Percentiles rank a stretch among this genome's conserved stretches.
These are phyloP conservation scores for Fusarium fracticaudum DNA, from an alignment of 2,329 filamentous ascomycete genomes.

Conservation along the genomic window DNA sequence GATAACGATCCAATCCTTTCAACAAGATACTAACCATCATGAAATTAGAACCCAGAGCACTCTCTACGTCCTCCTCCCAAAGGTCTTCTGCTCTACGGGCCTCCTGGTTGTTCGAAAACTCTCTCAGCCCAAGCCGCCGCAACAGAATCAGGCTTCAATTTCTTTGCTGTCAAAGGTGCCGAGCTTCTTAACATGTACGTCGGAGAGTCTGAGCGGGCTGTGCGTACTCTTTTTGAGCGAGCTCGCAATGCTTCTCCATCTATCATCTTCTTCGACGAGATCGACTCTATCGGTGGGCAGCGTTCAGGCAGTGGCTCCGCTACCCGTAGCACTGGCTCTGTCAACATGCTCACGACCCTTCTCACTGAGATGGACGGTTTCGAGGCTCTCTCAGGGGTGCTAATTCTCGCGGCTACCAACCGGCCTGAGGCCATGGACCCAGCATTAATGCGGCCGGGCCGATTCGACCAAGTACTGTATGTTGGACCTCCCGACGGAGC, in stretches of 20 bases:
- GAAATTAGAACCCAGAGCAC: conserved; percentile 44
- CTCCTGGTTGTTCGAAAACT: conserved; percentile 94
- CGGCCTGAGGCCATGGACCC: conserved; percentile 86
- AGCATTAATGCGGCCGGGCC: conserved; percentile 84
- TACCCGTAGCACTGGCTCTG: conserved; percentile 55
- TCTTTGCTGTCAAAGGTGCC: conserved; percentile 92
- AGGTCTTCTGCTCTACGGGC: conserved; percentile 88
- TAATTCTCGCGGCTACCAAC: conserved; percentile 92
- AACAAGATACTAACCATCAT: conserved; percentile 8
- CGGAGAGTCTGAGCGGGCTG: conserved; percentile 87
- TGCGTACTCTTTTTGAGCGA: conserved; percentile 86
- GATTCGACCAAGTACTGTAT: conserved; percentile 87
- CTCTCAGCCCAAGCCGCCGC: conserved; percentile 90
- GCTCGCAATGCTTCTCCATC: conserved; percentile 86
- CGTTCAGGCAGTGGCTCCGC: conserved; percentile 55
- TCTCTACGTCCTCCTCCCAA: conserved; percentile 71
- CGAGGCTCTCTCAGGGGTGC: conserved; percentile 81
- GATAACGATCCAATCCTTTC: not conserved
- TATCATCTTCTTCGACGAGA: conserved; percentile 97
- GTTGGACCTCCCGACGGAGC: conserved; percentile 80
- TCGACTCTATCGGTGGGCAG: conserved; percentile 80
- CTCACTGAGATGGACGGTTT: conserved; percentile 98
- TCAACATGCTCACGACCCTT: conserved; percentile 89
- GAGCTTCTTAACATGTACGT: conserved; percentile 98
- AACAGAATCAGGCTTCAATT: conserved; percentile 90